Evolutionary conservation across 2,329 filamentous ascomycete genomes (phyloP).

Genomic region (Colletotrichum sidae): DNA sequence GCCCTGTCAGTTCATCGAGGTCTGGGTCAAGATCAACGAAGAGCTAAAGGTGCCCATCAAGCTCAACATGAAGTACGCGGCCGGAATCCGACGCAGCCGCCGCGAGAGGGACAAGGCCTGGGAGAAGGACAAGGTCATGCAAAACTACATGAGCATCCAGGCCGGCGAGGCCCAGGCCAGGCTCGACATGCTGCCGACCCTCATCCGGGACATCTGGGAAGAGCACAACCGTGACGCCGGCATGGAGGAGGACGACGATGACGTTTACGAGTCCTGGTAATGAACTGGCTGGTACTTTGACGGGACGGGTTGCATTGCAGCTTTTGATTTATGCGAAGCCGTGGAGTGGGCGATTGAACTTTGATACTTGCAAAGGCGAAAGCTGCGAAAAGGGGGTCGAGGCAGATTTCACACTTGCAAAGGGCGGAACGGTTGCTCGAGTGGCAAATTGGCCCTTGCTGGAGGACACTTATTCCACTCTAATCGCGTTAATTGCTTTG

Average conservation of each 20-base stretch:
- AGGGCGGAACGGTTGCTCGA: too few species aligned
- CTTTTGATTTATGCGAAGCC: too few species aligned
- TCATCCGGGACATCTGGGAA: conserved; percentile 29
- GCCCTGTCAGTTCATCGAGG: conserved; percentile 49
- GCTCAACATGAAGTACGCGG: conserved; percentile 34
- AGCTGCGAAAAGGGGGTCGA: too few species aligned
- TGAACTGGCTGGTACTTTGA: neutral
- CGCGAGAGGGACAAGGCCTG: conserved; percentile 37
- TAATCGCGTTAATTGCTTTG: neutral
- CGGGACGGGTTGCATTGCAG: too few species aligned
- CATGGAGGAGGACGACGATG: conserved; percentile 33
- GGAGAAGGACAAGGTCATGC: conserved; percentile 38
- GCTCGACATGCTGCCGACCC: conserved; percentile 25
- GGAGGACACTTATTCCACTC: too few species aligned
- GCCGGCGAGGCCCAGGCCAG: conserved; percentile 30
- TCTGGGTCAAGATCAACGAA: conserved; percentile 47
- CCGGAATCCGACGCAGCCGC: conserved; percentile 18
- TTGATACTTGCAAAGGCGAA: too few species aligned
- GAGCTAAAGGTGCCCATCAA: conserved; percentile 7
- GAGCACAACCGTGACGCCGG: conserved; percentile 19
- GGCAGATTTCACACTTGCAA: too few species aligned
- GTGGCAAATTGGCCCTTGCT: too few species aligned
- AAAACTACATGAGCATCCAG: conserved; percentile 29
- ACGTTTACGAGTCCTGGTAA: neutral
- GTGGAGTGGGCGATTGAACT: too few species aligned